Conservation (phyloP, 176 grass and related monocot genomes). For the Oryza meyeriana region DNA sequence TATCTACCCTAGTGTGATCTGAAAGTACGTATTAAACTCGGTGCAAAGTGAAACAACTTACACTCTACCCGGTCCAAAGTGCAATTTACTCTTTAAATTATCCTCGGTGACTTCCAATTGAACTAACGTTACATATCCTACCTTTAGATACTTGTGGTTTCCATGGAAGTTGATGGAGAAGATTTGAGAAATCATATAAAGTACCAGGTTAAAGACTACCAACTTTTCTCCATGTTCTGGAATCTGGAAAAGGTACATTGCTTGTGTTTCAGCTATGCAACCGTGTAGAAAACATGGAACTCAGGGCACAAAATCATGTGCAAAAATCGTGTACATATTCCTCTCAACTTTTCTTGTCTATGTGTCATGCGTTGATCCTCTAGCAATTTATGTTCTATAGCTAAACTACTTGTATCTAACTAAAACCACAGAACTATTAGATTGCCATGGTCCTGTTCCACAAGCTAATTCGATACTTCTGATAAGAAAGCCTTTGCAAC, state of each 20-base stretch:
- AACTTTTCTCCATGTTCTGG: background rate
- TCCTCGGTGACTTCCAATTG: no score
- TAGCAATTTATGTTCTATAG: conserved; percentile 3
- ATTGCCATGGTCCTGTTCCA: background rate
- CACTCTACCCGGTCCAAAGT: no score
- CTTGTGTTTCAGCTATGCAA: background rate
- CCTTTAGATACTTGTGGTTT: background rate
- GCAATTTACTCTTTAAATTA: no score
- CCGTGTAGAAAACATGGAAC: no score
- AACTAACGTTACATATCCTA: background rate
- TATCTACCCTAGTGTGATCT: no score
- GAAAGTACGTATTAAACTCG: no score
- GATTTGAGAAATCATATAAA: background rate
- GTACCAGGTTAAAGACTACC: background rate
- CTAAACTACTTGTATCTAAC: conserved; percentile 17
- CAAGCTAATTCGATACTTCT: background rate
- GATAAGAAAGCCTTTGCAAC: background rate
- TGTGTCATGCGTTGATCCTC: conserved; percentile 14
- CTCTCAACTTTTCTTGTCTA: conserved; percentile 18
- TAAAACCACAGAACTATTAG: background rate
- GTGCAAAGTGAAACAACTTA: no score
- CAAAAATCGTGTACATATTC: background rate
- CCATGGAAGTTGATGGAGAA: background rate
- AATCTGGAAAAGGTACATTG: background rate
- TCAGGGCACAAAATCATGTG: background rate